Evolutionary conservation across 225 moss, liverwort and hornwort species (phyloP).

Genomic region (Polytrichum commune): DNA sequence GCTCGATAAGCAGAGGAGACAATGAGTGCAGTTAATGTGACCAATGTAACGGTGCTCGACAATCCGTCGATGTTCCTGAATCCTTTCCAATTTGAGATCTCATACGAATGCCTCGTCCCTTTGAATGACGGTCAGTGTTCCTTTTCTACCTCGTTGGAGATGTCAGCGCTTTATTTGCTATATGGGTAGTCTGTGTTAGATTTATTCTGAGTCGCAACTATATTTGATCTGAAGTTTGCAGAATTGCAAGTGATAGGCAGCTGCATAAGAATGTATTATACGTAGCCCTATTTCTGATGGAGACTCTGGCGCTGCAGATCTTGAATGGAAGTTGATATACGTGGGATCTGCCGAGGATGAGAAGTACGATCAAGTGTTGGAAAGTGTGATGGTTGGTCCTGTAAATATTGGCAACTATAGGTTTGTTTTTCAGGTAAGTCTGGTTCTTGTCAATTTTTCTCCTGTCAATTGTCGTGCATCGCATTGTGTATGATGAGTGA

Average conservation of each 20-base stretch:
- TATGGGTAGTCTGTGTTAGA: neutral
- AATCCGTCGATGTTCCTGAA: constrained; percentile 68
- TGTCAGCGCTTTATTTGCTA: neutral
- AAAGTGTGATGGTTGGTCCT: constrained; percentile 88
- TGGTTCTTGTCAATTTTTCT: neutral
- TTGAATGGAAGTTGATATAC: constrained; percentile 97
- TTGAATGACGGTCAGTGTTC: constrained; percentile 50
- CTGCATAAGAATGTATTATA: constrained; percentile 11
- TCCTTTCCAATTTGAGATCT: constrained; percentile 67
- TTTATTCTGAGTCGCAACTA: no score
- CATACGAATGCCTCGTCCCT: constrained; percentile 61
- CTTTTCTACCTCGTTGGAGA: neutral
- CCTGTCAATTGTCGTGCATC: neutral
- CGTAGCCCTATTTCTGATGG: constrained; percentile 11
- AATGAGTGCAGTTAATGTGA: constrained; percentile 70
- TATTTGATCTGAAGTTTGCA: no score
- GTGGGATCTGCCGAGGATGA: constrained; percentile 95
- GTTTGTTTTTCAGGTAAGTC: constrained; percentile 81
- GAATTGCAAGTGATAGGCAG: no score
- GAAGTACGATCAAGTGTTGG: constrained; percentile 93
- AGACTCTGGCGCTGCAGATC: constrained; percentile 38
- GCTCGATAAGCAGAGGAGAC: neutral
- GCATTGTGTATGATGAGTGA: neutral
- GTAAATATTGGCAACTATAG: constrained; percentile 86
- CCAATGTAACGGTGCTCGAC: constrained; percentile 62